These are phyloP conservation scores for Globisporangium viniferum DNA, from an alignment of 352 stramenopile species.

Conservation along the genomic window DNA sequence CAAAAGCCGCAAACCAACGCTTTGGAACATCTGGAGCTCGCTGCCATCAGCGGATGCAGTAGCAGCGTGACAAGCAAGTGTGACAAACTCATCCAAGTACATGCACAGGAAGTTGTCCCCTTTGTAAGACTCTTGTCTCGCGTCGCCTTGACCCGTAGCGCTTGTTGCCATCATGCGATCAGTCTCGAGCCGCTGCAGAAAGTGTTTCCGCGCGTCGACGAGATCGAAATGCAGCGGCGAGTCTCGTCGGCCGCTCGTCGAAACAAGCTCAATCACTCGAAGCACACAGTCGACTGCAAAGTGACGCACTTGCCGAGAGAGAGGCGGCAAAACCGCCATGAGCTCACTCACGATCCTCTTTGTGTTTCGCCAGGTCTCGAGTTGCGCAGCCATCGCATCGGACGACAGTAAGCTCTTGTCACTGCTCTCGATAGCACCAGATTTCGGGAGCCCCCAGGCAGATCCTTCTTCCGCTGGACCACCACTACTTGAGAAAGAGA, in stretches of 20 bases:
- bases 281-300: slow-evolving; percentile 82
- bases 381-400: slow-evolving; percentile 44
- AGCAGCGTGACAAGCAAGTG: slow-evolving; percentile 71
- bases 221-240: slow-evolving; percentile 71
- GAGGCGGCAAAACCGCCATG: slow-evolving; percentile 52
- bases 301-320: slow-evolving; percentile 71
- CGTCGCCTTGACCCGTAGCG: background rate
- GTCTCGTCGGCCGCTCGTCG: slow-evolving; percentile 18
- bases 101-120: slow-evolving; percentile 75
- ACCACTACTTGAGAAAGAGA: slow-evolving; percentile 8
- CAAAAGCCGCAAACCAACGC: slow-evolving; percentile 57
- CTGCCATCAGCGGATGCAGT: slow-evolving; percentile 66
- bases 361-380: slow-evolving; percentile 71
- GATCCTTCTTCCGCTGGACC: slow-evolving; percentile 1
- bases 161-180: background rate
- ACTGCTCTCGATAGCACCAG: slow-evolving; percentile 4
- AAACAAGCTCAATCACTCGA: slow-evolving; percentile 66
- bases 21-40: slow-evolving; percentile 81
- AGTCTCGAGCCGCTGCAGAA: slow-evolving; percentile 32
- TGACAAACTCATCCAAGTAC: slow-evolving; percentile 88
- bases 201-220: slow-evolving; percentile 39
- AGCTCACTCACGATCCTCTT: slow-evolving; percentile 64
- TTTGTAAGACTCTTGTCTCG: slow-evolving; percentile 1
- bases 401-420: slow-evolving; percentile 28
- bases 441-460: slow-evolving; percentile 4